A percentile compares a stretch with the other conserved stretches of the same genome.
Conservation (phyloP, 2,329 filamentous ascomycete species). For the Fusarium concolor region DNA sequence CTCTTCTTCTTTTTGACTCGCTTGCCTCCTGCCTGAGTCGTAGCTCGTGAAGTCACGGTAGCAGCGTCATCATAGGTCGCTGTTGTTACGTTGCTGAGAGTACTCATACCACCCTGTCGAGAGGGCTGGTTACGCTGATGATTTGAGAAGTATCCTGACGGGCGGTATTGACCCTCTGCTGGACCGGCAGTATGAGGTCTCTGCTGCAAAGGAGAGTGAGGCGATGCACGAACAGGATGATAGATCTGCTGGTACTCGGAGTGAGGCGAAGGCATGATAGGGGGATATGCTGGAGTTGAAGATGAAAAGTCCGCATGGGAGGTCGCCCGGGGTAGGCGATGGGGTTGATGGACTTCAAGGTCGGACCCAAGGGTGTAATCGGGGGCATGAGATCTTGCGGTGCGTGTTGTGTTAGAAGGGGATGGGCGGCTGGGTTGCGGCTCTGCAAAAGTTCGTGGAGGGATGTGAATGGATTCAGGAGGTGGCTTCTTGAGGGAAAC, state of each 20-base stretch:
- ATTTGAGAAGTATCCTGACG: conserved; percentile 51
- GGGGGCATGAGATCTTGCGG: conserved; percentile 47
- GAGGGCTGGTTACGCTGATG: conserved; percentile 64
- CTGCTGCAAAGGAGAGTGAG: conserved; percentile 72
- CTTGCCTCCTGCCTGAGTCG: conserved; percentile 50
- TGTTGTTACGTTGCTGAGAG: conserved; percentile 65
- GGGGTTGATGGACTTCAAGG: conserved; percentile 54
- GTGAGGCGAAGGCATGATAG: conserved; percentile 49
- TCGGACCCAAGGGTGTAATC: conserved; percentile 64
- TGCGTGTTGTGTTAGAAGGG: conserved; percentile 49
- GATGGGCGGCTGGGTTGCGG: conserved; percentile 45
- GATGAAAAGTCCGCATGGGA: conserved; percentile 48
- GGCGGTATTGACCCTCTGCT: conserved; percentile 44
- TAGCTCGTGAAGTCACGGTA: conserved; percentile 45
- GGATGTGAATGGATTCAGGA: conserved; percentile 66
- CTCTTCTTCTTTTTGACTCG: conserved; percentile 74
- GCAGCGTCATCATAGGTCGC: conserved; percentile 56
- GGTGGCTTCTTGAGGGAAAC: conserved; percentile 65
- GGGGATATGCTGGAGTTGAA: conserved; percentile 40
- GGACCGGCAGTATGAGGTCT: conserved; percentile 65
- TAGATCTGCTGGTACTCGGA: conserved; percentile 64
- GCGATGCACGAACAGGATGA: conserved; percentile 70
- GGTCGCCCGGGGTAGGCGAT: conserved; percentile 51
- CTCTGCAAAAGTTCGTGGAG: conserved; percentile 50
- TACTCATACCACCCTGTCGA: conserved; percentile 66